A percentile compares a stretch with the other conserved stretches of the same genome.
Conservation (phyloP, 164 flowering plant species). For the Santalum album region DNA sequence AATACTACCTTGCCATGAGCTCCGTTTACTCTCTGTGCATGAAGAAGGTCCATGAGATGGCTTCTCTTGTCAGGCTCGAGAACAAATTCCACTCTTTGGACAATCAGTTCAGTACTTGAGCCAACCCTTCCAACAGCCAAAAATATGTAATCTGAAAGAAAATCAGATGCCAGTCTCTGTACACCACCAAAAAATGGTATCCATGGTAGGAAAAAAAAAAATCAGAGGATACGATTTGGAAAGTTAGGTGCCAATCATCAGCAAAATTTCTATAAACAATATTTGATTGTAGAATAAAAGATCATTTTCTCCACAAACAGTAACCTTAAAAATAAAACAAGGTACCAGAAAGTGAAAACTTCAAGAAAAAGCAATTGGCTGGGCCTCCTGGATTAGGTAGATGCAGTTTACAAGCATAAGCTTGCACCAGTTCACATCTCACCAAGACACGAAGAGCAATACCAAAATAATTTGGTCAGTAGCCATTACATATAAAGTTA, state of each 20-base stretch:
- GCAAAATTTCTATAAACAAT: neutral
- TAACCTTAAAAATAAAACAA: too few species aligned
- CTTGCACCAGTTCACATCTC: too few species aligned
- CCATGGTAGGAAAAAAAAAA: neutral
- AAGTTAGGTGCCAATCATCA: neutral
- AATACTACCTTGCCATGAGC: conserved; percentile 49
- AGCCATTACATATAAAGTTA: too few species aligned
- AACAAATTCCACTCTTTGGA: conserved; percentile 70
- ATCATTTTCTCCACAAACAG: too few species aligned
- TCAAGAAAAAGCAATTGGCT: too few species aligned
- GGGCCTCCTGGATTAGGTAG: too few species aligned
- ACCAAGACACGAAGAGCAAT: too few species aligned
- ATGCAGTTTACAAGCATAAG: too few species aligned
- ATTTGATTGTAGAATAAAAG: too few species aligned
- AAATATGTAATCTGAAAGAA: conserved; percentile 55
- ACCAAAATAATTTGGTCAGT: too few species aligned
- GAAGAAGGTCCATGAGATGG: conserved; percentile 69
- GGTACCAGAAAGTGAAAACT: too few species aligned
- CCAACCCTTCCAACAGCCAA: conserved; percentile 79
- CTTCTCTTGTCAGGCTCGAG: conserved; percentile 63
- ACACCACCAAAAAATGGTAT: conserved; percentile 4
- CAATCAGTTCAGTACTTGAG: conserved; percentile 71
- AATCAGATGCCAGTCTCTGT: conserved; percentile 73
- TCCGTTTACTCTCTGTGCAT: conserved; percentile 59
- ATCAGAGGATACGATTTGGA: neutral